Conservation (phyloP, 2,329 filamentous ascomycete species). For the Phoma sp. region DNA sequence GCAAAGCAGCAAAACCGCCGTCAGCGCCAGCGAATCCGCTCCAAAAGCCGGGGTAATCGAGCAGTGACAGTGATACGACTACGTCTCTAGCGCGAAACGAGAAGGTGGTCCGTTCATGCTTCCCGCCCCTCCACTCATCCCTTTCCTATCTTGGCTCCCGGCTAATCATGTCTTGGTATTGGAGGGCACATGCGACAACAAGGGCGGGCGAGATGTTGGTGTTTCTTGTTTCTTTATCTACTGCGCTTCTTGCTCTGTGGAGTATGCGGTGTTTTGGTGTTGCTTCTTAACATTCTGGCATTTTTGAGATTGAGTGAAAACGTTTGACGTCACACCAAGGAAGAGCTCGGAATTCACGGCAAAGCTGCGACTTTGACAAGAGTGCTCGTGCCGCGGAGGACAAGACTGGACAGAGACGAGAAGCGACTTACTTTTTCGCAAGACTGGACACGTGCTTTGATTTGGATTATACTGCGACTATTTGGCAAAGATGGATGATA, state of each 20-base stretch:
- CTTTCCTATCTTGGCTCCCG: slow-evolving; percentile 12
- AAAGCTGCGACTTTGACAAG: neutral
- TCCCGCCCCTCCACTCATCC: neutral
- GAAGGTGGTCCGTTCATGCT: slow-evolving; percentile 14
- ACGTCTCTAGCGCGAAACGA: slow-evolving; percentile 11
- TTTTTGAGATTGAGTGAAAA: neutral
- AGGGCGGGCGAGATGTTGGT: neutral
- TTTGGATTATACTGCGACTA: neutral
- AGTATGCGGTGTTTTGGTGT: neutral
- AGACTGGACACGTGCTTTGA: neutral
- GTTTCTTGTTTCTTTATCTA: neutral
- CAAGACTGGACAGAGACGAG: neutral
- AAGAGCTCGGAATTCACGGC: neutral
- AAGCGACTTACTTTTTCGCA: neutral
- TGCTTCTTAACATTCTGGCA: neutral
- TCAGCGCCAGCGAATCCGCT: slow-evolving; percentile 9
- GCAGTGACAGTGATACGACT: neutral
- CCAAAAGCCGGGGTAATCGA: slow-evolving; percentile 5
- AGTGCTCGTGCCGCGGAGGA: neutral
- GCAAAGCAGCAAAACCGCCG: too few species aligned
- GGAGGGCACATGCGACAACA: slow-evolving; percentile 4
- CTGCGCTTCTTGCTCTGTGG: neutral
- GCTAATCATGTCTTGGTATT: slow-evolving; percentile 7
- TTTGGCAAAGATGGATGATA: slow-evolving; percentile 4
- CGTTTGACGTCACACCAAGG: slow-evolving; percentile 1